Evolutionary conservation across 768 basidiomycete genomes (phyloP).

Genomic region (Tulasnella sp.): DNA sequence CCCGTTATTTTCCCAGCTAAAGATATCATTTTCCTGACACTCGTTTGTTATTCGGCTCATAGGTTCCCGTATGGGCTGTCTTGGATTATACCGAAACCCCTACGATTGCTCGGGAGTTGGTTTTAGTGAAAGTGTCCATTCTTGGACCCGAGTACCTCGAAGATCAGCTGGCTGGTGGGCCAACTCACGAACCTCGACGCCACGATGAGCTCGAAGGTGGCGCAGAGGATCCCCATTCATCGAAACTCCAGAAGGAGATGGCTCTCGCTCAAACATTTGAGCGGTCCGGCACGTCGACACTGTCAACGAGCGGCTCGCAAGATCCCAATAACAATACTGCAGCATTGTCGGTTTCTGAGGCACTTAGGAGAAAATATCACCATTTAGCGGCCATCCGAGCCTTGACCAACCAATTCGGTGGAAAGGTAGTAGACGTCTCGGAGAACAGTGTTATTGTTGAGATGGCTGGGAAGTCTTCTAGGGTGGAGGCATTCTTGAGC

Average conservation of each 20-base stretch:
- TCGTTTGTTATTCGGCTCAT: background rate
- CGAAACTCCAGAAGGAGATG: conserved; percentile 47
- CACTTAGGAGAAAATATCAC: conserved; percentile 77
- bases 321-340: conserved; percentile 28
- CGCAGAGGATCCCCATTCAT: conserved; percentile 16
- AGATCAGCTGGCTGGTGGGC: conserved; percentile 75
- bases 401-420: conserved; percentile 79
- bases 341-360: conserved; percentile 56
- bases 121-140: conserved; percentile 93
- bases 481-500: conserved; percentile 86
- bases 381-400: conserved; percentile 78
- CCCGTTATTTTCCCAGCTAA: no score
- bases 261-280: conserved; percentile 69
- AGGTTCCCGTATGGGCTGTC: conserved; percentile 99
- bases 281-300: conserved; percentile 25
- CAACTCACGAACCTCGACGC: conserved; percentile 62
- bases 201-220: conserved; percentile 19
- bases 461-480: conserved; percentile 78
- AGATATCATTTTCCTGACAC: background rate
- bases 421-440: conserved; percentile 85
- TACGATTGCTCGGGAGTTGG: conserved; percentile 81
- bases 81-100: conserved; percentile 92
- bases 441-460: conserved; percentile 93
- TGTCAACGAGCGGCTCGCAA: conserved; percentile 17
- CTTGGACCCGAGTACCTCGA: conserved; percentile 95